These are phyloP conservation scores for Tylopilus plumbeoviolaceoides DNA, from an alignment of 768 basidiomycete species.

Conservation along the genomic window DNA sequence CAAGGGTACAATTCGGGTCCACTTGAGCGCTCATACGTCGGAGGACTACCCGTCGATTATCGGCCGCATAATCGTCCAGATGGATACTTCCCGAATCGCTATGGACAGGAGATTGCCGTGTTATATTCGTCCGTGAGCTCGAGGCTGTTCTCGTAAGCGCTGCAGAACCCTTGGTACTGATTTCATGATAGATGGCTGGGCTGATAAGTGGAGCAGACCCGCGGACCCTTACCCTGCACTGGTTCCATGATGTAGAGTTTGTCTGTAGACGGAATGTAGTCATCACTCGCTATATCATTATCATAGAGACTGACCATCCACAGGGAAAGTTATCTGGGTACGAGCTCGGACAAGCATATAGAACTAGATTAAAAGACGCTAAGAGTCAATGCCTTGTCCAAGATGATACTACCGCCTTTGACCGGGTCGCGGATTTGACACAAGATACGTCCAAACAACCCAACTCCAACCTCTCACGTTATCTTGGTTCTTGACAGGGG, in stretches of 20 bases:
- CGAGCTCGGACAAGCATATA: not conserved
- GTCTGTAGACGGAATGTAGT: not conserved
- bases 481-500: not conserved
- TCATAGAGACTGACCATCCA: no score
- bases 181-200: not conserved
- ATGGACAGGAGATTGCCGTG: not conserved
- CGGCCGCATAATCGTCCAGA: no score
- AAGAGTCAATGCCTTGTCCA: not conserved
- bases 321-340: not conserved
- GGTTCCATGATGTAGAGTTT: not conserved
- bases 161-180: not conserved
- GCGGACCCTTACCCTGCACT: constrained; percentile 1
- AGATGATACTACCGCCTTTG: constrained; percentile 1
- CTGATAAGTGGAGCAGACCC: not conserved
- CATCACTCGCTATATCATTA: not conserved
- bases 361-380: not conserved
- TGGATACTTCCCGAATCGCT: not conserved
- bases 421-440: constrained; percentile 6
- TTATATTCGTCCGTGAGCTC: not conserved
- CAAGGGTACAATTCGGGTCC: not conserved
- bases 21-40: not conserved
- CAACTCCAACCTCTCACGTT: constrained; percentile 9
- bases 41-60: no score
- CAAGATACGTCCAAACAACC: constrained; percentile 14
- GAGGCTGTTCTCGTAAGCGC: not conserved